Evolutionary conservation across 768 basidiomycete genomes (phyloP).

Genomic region (Agrocybe pediades): DNA sequence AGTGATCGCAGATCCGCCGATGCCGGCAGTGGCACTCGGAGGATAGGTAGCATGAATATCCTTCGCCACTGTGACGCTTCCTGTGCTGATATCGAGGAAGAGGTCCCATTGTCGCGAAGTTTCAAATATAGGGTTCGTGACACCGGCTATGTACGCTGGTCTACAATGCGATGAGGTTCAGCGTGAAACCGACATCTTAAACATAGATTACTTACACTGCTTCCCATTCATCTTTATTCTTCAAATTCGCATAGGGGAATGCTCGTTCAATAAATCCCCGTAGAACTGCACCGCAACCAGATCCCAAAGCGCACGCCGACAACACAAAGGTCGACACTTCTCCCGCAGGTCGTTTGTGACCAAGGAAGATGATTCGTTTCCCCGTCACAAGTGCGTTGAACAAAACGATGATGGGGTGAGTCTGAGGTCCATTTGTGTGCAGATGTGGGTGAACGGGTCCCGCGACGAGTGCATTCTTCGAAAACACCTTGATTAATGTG

Average conservation of each 20-base stretch:
- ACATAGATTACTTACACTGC: conserved; percentile 62
- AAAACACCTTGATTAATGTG: conserved; percentile 85
- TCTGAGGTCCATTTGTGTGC: conserved; percentile 87
- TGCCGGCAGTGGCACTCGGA: conserved; percentile 38
- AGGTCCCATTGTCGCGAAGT: conserved; percentile 88
- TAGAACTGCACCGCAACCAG: conserved; percentile 83
- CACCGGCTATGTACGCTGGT: conserved; percentile 93
- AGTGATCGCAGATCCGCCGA: conserved; percentile 44
- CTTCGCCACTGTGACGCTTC: conserved; percentile 84
- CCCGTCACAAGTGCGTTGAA: conserved; percentile 96
- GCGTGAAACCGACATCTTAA: not conserved
- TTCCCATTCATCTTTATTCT: conserved; percentile 88
- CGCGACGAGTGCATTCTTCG: conserved; percentile 52
- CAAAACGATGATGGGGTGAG: conserved; percentile 92
- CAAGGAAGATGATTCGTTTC: conserved; percentile 95
- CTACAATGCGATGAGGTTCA: conserved; percentile 35
- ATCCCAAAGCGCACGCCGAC: conserved; percentile 91
- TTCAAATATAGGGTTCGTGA: conserved; percentile 97
- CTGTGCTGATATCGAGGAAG: conserved; percentile 86
- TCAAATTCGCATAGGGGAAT: conserved; percentile 94
- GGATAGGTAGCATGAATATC: conserved; percentile 72
- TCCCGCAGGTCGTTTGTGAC: conserved; percentile 86
- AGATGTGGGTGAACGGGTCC: conserved; percentile 90
- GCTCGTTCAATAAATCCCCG: conserved; percentile 88
- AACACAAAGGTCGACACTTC: conserved; percentile 91